Conservation (phyloP, 495 filamentous ascomycete species). For the Lasiosphaeria miniovina region DNA sequence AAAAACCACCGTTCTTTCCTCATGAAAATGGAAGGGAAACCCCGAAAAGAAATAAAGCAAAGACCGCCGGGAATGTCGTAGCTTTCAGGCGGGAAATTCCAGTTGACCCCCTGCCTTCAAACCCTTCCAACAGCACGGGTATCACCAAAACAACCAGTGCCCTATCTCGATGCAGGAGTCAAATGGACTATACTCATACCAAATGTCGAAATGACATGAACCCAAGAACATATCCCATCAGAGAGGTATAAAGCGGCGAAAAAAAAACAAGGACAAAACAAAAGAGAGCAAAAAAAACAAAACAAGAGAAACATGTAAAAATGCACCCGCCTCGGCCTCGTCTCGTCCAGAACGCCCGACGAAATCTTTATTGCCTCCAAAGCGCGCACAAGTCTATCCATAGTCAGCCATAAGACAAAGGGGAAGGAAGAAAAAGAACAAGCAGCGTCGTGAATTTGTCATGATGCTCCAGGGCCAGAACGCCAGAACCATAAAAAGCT, state of each 20-base stretch:
- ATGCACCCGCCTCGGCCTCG: background rate
- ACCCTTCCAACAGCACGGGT: constrained; percentile 14
- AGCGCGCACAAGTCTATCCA: constrained; percentile 5
- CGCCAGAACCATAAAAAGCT: no score
- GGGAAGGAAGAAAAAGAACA: background rate
- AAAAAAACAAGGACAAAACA: constrained; percentile 3
- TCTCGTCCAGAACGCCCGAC: background rate
- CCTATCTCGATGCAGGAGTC: constrained; percentile 16
- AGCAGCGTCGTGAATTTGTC: background rate
- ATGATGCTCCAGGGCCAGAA: constrained; percentile 4
- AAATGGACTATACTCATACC: constrained; percentile 23
- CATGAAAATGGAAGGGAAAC: background rate
- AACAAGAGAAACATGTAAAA: constrained; percentile 8
- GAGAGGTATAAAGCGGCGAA: constrained; percentile 1
- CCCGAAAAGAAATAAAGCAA: background rate
- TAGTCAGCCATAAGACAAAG: background rate
- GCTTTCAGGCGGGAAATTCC: background rate
- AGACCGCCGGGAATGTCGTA: background rate
- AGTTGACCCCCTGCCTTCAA: background rate
- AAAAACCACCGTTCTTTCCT: background rate
- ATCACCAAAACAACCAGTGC: constrained; percentile 17
- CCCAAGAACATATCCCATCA: constrained; percentile 9
- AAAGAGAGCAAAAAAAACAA: background rate
- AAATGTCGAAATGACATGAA: constrained; percentile 22
- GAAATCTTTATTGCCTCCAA: no score